Percentiles rank a stretch among this genome's conserved stretches.
phyloP scores from a whole-genome alignment of 306 rosid species.

The Amphicarpaea edgeworthii region DNA sequence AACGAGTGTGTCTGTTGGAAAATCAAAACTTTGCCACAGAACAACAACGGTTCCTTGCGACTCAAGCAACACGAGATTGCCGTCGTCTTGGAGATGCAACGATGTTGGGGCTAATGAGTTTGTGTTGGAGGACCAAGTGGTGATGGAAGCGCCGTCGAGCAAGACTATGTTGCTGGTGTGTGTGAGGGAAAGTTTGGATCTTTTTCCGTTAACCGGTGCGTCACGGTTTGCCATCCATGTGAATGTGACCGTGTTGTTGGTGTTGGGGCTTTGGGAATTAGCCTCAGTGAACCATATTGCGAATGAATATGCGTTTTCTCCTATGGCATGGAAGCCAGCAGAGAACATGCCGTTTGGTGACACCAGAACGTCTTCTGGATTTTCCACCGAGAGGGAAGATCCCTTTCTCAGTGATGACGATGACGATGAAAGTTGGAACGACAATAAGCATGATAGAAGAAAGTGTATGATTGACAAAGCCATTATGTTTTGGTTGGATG shows the following conservation, averaged over 20 bases:
- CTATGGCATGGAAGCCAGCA: conserved; percentile 35
- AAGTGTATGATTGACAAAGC: not conserved
- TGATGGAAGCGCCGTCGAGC: conserved; percentile 18
- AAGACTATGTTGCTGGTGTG: conserved; percentile 41
- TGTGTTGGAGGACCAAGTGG: not conserved
- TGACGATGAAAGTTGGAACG: not conserved
- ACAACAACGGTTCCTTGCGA: not conserved
- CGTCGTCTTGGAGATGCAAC: conserved; percentile 40
- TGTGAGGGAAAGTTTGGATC: conserved; percentile 50
- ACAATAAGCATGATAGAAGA: not conserved
- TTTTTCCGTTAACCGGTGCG: conserved; percentile 54
- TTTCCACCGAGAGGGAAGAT: conserved; percentile 36
- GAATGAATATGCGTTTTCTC: conserved; percentile 34
- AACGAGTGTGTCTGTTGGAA: conserved; percentile 59
- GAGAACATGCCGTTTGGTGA: conserved; percentile 44
- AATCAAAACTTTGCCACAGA: conserved; percentile 60
- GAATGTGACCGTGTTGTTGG: too few relatives aligned
- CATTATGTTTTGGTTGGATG: too few relatives aligned
- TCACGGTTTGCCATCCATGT: conserved; percentile 64
- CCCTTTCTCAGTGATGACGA: conserved; percentile 20
- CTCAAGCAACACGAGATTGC: conserved; percentile 53
- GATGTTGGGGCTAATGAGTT: not conserved
- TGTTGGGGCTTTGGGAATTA: not conserved
- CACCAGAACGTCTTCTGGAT: conserved; percentile 15
- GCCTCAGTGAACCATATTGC: conserved; percentile 44